Conservation (phyloP, 129 eudicot genomes). For the Saposhnikovia divaricata region DNA sequence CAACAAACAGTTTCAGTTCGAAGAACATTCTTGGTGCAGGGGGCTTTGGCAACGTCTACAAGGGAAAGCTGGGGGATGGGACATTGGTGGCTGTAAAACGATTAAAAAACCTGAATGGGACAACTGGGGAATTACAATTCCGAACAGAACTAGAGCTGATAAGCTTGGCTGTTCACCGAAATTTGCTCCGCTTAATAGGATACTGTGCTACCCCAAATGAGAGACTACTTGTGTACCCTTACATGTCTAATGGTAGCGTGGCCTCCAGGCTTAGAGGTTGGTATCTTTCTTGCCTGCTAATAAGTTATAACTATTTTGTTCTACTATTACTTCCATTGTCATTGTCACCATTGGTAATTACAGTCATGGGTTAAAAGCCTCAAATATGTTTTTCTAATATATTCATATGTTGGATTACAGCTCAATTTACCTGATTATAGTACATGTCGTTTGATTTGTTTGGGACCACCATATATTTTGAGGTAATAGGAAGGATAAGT, state of each 20-base stretch:
- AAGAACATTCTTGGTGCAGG: constrained; percentile 93
- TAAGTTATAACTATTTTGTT: not conserved
- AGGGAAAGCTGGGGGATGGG: constrained; percentile 71
- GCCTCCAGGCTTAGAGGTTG: constrained; percentile 90
- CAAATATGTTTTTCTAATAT: not conserved
- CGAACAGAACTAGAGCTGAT: constrained; percentile 81
- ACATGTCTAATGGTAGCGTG: constrained; percentile 96
- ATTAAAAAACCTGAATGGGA: constrained; percentile 69
- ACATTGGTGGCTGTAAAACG: constrained; percentile 87
- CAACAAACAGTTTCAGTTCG: constrained; percentile 74
- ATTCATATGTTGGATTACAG: not conserved
- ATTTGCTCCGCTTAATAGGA: constrained; percentile 69
- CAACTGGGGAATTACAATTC: constrained; percentile 80
- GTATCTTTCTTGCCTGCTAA: constrained; percentile 4
- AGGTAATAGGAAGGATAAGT: not conserved
- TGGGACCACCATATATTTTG: constrained; percentile 9
- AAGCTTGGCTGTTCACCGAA: constrained; percentile 89
- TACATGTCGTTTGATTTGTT: constrained; percentile 9
- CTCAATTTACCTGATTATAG: constrained; percentile 2
- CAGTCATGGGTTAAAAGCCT: not conserved
- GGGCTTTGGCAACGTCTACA: constrained; percentile 88
- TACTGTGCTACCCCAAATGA: constrained; percentile 75
- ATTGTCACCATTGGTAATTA: not conserved
- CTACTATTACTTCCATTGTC: not conserved
- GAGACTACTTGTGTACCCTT: constrained; percentile 87